Base-by-base conservation (phyloP, 345 rosid species). In the Melaleuca alternifolia region DNA sequence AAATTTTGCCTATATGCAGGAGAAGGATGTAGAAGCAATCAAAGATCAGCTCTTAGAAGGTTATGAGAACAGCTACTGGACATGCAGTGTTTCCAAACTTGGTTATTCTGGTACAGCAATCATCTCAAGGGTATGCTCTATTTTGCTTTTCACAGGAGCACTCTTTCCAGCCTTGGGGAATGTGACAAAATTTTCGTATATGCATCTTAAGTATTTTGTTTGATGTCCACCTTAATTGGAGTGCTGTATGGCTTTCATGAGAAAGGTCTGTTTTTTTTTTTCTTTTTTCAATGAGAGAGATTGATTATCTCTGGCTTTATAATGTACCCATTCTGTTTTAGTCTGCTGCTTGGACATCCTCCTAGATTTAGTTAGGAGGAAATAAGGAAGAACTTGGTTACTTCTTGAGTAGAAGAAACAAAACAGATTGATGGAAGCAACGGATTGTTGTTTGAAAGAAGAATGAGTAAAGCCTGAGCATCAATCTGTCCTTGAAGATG, bases 101-200 rank as follows among this genome's bases (percentile, higher is more conserved):
- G 99, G 99, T 88, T 97, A 96, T 92, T 94, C 99, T 84, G 99
- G 99, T 85, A 93, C 99, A 48, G 98, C 99, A 26, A 93, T 97
- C 81, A 89, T 97, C 90, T 97, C 99, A 87, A 92, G 98, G 94
- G 99, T 97, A 94, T 84, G 89, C 86, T 52, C 79, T 77, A 59
- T 23, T 82, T 86, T 86, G 9, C 11, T 53, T 71, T 37, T 37
- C 81, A 37, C 44, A 37, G 12, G n/a, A 56, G 61, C 61, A 24
- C n/a, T 56, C 61, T 56, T 56, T 56, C 61, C n/a, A 23, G 61
- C 61, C 61, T 56, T 11, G 26, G 61, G 61, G n/a, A 56, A 56
- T 56, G n/a, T 56, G 61, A 56, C 24, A 56, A n/a, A n/a, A 23
- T 56, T 56, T 56, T 56, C 61, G 23, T 37, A 71, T 71, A 71